Base-by-base conservation (phyloP, 2,329 filamentous ascomycete species). In the Leptographium lundbergii region DNA sequence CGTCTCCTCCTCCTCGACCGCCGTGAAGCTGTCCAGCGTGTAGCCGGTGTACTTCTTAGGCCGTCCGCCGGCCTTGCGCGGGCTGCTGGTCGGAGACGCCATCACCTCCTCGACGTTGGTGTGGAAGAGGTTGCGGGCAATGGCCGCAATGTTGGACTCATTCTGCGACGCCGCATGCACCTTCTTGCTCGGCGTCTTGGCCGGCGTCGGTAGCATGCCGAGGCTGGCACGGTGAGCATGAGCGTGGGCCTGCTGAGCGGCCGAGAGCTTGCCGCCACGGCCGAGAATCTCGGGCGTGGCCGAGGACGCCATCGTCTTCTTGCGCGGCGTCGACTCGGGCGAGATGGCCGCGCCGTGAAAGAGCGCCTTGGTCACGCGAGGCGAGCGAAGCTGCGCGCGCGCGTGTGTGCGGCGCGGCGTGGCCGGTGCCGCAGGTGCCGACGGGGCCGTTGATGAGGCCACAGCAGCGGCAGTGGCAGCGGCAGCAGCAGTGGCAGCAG, bases 121-220 rank as follows among this genome's bases (percentile, higher is more conserved):
- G n/a, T 78, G 73, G 62, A 89, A 87, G 19, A 88, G 75, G 67
- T 79, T 84, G 68, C 82, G 79, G 32, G 82, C 79, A 62, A 86
- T 74, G 2, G 75, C 72, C 55, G 75, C 74, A 59, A 85, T 76
- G 55, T 76, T 75, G 62, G 77, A 74, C 57, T 75, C 72, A 29
- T 75, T 75, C 67, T 80, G 75, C 66, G 75, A 73, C 22, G 75
- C 75, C 19, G 75, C 75, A 50, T 63, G 63, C 54, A 79, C 76
- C 74, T 87, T 89, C 70, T 80, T 79, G 3, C 78, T 69, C 1
- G 84, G 89, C 3, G 89, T 92, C 74, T 91, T 91, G 63, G 84
- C 81, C 2, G 89, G 89, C 3, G 89, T 92, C 19, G 86, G 87
- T 53, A 91, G 80, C 79, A 88, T 87, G 63, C 75, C 77, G 58